phyloP scores from a whole-genome alignment of 2,329 filamentous ascomycete species.

The Diaporthe nobilis region DNA sequence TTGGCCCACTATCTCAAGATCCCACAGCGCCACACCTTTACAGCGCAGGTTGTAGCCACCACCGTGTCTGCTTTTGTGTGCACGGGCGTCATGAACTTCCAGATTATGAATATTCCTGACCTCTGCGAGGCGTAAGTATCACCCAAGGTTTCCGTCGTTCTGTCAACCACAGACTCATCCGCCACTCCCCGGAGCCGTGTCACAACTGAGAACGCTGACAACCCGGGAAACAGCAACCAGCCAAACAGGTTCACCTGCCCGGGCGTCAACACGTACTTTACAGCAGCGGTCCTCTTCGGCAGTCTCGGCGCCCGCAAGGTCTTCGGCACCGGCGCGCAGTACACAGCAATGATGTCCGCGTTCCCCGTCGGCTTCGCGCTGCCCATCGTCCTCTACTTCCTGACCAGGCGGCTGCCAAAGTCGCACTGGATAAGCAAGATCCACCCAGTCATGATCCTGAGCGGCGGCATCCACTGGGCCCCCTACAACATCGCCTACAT shows the following conservation, averaged over 20 bases:
- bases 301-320: conserved; percentile 66
- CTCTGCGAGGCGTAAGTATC: conserved; percentile 53
- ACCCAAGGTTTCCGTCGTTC: conserved; percentile 56
- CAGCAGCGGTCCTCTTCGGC: conserved; percentile 68
- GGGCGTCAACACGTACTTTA: conserved; percentile 69
- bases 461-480: conserved; percentile 62
- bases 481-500: conserved; percentile 65
- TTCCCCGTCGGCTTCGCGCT: conserved; percentile 65
- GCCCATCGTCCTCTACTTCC: conserved; percentile 44
- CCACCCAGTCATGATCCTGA: conserved; percentile 63
- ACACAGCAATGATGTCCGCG: conserved; percentile 62
- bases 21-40: conserved; percentile 71
- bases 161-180: conserved; percentile 44
- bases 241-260: not conserved
- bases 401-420: conserved; percentile 34
- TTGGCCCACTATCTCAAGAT: conserved; percentile 68
- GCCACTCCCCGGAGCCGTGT: not conserved
- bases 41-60: conserved; percentile 71
- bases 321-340: conserved; percentile 61
- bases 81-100: conserved; percentile 62
- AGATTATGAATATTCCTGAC: conserved; percentile 62
- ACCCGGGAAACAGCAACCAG: not conserved
- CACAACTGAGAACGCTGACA: not conserved
- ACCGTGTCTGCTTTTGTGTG: conserved; percentile 67
- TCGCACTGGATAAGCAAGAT: conserved; percentile 56